Evolutionary conservation across 2,329 filamentous ascomycete genomes (phyloP), one percentile per base, ranked within the genome.

Genomic region (Trichoderma harzianum): DNA sequence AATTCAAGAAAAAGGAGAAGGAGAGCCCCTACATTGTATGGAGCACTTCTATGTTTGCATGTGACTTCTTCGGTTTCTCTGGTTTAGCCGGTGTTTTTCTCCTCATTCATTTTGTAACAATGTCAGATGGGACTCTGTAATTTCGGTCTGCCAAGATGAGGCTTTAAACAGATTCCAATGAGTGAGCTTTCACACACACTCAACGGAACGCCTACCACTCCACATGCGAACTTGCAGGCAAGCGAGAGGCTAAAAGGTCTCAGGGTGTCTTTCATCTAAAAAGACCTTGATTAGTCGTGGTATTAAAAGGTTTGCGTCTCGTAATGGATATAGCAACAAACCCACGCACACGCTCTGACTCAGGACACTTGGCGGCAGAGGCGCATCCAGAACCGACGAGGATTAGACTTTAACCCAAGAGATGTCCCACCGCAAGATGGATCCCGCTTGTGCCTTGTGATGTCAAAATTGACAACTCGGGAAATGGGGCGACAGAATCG

Each of bases 381-480:
- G 67, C 67, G 64, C 64, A 39, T 57, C 63, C 47, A 34, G 47
- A 66, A 21, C 63, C 28, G 63, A 36, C 63, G 63, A 66, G 55
- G 34, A 62, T 32, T 7, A 47, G 36, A 36, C 67, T 51, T 30
- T 43, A 14, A 32, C 65, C 47, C n/a, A 60, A 47, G 55, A 69
- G 26, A 43, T 47, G 57, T 62, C 57, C 67, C 67, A 62, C 67
- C 21, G 57, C 39, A 6, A 51, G 67, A 62, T 62, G 55, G 57
- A 69, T 69, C 39, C 57, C 57, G n/a, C 21, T 28, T 53, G 57
- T 69, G 10, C 66, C 53, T 60, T 47, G 53, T 51, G 39, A 69
- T 69, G 67, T 62, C 67, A 69, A 69, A 36, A 61, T 36, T 53
- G 67, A 69, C 67, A 62, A 62, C 57, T 32, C 39, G 55, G 57